Evolutionary conservation across 2,329 filamentous ascomycete species (phyloP), one percentile per base, ranked within the genome.

Genomic region (Podosphaera aphanis): DNA sequence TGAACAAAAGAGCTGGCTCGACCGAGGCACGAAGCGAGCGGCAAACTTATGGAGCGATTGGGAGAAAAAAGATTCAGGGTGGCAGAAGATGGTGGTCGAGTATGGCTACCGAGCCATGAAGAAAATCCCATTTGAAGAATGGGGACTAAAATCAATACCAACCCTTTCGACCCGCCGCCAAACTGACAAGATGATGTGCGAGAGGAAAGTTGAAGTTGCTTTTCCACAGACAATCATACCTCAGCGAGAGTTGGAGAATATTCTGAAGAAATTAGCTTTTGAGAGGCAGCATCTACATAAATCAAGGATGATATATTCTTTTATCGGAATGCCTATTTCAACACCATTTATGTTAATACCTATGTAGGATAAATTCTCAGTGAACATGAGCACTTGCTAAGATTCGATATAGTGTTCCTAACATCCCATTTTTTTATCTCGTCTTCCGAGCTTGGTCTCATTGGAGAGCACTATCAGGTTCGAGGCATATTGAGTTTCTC

Each of bases 371-470:
- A 11, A 29, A 36, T 29, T 39, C 6, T 42, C 45, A 16, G 43
- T 10, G 18, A 21, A 21, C 18, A 39, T 44, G 11, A 3, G 15
- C 11, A 6, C 31, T 38, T 42, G 15, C 27, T 42, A 40, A 41
- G 20, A 13, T 18, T 19, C 6, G 19, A 25, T n/a, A 11, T 53
- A 92, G 83, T 50, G 71, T 94, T 51, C 86, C 88, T 31, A 94
- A 98, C 59, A 67, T 98, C 11, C 90, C 90, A 16, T 95, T 95
- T 67, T 95, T 95, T 67, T 98, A 95, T 61, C 72, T 95, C 36
- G 74, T 74, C 16, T 98, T 92, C 65, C 74, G 90, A 51, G 80
- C 84, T 21, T 95, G 82, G 79, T 92, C 83, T 18, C 84, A 93
- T 62, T 93, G 82, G 75, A 74, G 79, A 64, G 90, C 90, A 45